Conservation (phyloP, 1,284 basidiomycete genomes). For the Coniferiporia weirii region DNA sequence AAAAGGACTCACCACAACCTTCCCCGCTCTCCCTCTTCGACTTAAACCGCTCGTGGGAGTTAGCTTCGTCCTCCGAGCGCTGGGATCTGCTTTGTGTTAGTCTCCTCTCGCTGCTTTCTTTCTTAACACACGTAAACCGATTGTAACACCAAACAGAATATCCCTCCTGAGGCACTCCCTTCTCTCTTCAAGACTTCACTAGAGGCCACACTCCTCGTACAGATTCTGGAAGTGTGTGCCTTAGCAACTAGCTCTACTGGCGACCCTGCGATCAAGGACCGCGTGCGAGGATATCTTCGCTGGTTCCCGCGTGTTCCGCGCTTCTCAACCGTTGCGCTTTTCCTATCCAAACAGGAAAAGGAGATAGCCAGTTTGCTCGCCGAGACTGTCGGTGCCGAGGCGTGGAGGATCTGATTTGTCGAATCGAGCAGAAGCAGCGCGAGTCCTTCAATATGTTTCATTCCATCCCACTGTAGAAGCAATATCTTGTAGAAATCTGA, state of each 20-base stretch:
- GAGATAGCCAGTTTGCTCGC: conserved; percentile 20
- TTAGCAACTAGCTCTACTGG: conserved; percentile 28
- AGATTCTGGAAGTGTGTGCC: conserved; percentile 48
- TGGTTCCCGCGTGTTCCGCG: conserved; percentile 49
- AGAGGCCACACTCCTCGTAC: conserved; percentile 53
- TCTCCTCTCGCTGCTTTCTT: conserved; percentile 1
- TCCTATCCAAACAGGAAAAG: conserved; percentile 54
- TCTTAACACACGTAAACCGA: not conserved
- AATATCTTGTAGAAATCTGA: too few relatives aligned
- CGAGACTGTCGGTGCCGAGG: not conserved
- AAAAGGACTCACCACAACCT: conserved; percentile 16
- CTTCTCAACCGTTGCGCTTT: conserved; percentile 56
- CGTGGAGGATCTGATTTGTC: conserved; percentile 1
- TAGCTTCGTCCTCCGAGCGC: conserved; percentile 30
- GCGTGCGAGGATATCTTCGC: conserved; percentile 43
- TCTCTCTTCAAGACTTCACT: conserved; percentile 59
- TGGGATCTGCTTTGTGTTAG: conserved; percentile 53
- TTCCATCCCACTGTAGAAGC: too few relatives aligned
- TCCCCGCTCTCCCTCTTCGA: conserved; percentile 49
- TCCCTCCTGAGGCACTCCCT: conserved; percentile 50
- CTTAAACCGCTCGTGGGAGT: conserved; percentile 51
- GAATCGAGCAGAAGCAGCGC: too few relatives aligned
- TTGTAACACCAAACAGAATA: conserved; percentile 32
- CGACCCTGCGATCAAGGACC: conserved; percentile 4
- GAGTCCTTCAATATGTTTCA: too few relatives aligned